phyloP scores from a whole-genome alignment of 2,329 filamentous ascomycete genomes.

The Cordyceps pruinosa region DNA sequence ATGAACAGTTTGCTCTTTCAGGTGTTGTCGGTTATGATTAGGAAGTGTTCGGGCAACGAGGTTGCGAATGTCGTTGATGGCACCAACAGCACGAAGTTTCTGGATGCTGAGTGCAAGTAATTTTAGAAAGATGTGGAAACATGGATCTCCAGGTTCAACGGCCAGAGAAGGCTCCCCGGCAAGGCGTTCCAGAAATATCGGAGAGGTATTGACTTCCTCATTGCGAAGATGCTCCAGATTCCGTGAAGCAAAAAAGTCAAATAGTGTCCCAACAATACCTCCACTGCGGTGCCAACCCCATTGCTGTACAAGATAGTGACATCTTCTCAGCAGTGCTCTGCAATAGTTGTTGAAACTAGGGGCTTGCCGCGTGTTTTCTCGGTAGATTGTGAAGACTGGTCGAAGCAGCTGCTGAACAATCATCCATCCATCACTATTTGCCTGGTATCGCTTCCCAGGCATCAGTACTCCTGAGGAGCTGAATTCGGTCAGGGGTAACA shows the following conservation, averaged over 20 bases:
- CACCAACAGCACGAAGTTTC: constrained; percentile 39
- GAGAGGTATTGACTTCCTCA: constrained; percentile 55
- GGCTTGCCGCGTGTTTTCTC: constrained; percentile 45
- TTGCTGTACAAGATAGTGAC: constrained; percentile 54
- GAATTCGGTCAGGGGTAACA: constrained; percentile 56
- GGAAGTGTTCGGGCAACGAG: constrained; percentile 55
- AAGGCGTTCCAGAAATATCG: constrained; percentile 54
- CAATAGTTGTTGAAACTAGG: constrained; percentile 61
- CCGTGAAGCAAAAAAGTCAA: constrained; percentile 61
- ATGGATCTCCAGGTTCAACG: constrained; percentile 49
- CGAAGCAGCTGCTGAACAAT: constrained; percentile 51
- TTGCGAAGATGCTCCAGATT: constrained; percentile 57
- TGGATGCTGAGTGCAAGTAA: constrained; percentile 52
- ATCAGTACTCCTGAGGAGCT: constrained; percentile 45
- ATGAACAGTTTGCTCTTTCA: constrained; percentile 54
- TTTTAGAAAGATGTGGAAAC: constrained; percentile 63
- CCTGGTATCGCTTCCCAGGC: constrained; percentile 24
- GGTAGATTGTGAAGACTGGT: constrained; percentile 52
- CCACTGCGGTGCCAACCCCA: constrained; percentile 60
- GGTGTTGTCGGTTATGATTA: constrained; percentile 58
- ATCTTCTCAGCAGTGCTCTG: constrained; percentile 51
- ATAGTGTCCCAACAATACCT: constrained; percentile 52
- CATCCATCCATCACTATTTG: constrained; percentile 48
- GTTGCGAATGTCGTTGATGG: constrained; percentile 53
- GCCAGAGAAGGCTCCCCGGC: constrained; percentile 37